Base-by-base conservation (phyloP, 2,329 filamentous ascomycete genomes). In the Xylariaceae sp. region DNA sequence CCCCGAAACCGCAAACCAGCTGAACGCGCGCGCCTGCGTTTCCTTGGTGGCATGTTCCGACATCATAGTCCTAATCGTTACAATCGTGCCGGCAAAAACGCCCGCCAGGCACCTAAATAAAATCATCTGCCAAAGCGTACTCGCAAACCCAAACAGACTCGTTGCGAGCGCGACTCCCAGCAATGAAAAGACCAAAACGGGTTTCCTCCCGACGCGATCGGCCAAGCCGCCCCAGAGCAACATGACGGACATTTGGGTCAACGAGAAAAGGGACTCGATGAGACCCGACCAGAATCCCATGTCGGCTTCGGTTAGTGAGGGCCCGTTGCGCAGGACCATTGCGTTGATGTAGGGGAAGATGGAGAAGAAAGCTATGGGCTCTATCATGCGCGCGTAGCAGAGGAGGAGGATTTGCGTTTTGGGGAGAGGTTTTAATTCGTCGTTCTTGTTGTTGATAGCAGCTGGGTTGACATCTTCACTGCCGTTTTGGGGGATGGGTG, bases 341-440 rank as follows among this genome's bases (percentile, higher is more conserved):
- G 84, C 72, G 58, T 83, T 88, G 65, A 93, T 78, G 66, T 86
- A 92, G 1, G 87, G 85, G 57, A 92, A 86, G 62, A 92, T 88
- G 61, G 76, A 81, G 70, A 91, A 92, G 69, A 88, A 92, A n/a
- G 86, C 85, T 33, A 91, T 76, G 1, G 88, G 86, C 59, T 92
- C 88, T 36, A 88, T 72, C 21, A 87, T 61, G 5, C 86, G 80
- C 2, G 83, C 82, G 61, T 82, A 86, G 70, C 87, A 92, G 11
- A 93, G 78, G 10, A 86, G 65, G 23, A 85, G 64, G 42, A 93
- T 81, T 62, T 92, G 88, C n/a, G 62, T 42, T 50, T 68, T 72
- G n/a, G 81, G 77, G 12, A 86, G 61, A 1, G 77, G 74, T 45
- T 69, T 75, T 55, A 73, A 67, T 1, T 70, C 64, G 5, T 60